Evolutionary conservation across 805 yeast genomes (phyloP), one percentile per base, ranked within the genome.

Genomic region (Candida verbasci): DNA sequence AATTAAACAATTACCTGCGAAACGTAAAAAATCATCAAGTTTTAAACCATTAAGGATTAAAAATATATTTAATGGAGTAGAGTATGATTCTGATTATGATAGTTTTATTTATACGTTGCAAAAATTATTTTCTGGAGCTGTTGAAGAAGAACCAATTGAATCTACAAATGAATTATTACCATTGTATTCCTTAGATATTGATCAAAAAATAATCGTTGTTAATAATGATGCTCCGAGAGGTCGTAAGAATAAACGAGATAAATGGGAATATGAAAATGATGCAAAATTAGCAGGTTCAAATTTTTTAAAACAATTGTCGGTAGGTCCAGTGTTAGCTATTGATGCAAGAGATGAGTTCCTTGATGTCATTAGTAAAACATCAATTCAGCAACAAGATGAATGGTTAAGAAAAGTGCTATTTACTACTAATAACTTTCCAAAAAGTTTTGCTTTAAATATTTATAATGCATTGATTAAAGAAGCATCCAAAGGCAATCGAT

Each of bases 401-500:
- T 81, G 87, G 86, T 64, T 82, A 35, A 73, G 94, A 48, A 83
- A 85, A 46, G 87, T 91, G 4, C 85, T 89, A 6, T 87, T 91
- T 14, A 76, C 83, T 3, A 53, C 56, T 11, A 79, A 86, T n/a
- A 84, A 78, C 48, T 67, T 93, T 3, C 94, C 95, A 11, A 71
- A 87, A 55, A 86, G 88, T 37, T 89, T 83, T 60, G 81, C 91
- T 8, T 62, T 76, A 14, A 80, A 78, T 39, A 81, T 93, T 10
- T 83, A 83, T 55, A 78, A 75, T 44, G 76, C 86, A 1, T 67
- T 91, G 33, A 64, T 74, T 3, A 86, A 82, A 47, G 97, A 91
- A 47, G 78, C 82, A 2, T 49, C 76, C 1, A 77, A 78, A 50
- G 87, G 89, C 2, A 72, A 81, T 0, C 76, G 74, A 47, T 82